Base-by-base conservation (phyloP, 805 yeast genomes). In the Schizosaccharomyces osmophilus region DNA sequence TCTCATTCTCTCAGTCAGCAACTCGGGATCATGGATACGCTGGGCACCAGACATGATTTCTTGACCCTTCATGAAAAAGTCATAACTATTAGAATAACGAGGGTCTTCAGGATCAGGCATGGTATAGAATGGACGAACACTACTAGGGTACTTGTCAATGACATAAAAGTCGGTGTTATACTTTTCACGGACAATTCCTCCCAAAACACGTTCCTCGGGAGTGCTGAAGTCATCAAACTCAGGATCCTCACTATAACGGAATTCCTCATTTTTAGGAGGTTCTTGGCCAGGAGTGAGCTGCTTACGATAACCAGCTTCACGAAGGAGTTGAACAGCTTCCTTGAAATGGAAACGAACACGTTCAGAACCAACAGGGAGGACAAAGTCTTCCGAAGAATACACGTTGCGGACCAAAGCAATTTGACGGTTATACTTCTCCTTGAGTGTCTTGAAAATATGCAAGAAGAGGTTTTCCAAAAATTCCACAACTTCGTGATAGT, bases 1-100 rank as follows among this genome's bases (percentile, higher is more conserved):
- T 59, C 73, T 76, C 85, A 93, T 82, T 76, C 97, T 82, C 75
- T 85, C 80, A 68, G 75, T 78, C 69, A 93, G 80, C 68, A 93
- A 77, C 64, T 77, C 87, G 60, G 95, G 82, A 73, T 93, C 97
- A 72, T 93, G 99, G 68, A 93, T 81, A 81, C 99, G 95, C 78
- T 93, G 99, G 63, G 98, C 99, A 69, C 99, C 99, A n/a, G 96
- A 87, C 67, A 93, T 77, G 69, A 93, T 93, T 76, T 93, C 99
- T 77, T 93, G 98, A 72, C 99, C 99, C 78, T 98, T 85, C 98
- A 93, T 93, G 80, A 93, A 93, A 83, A 93, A 93, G 77, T 93
- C 98, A 72, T 90, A 93, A 24, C 97, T 90, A 81, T 93, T 93
- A 65, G 97, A 89, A 77, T 89, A 89, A 68, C 84, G 79, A 65